These are phyloP conservation scores for Penicillium malachiteum DNA, from an alignment of 495 filamentous ascomycete species.

Conservation along the genomic window DNA sequence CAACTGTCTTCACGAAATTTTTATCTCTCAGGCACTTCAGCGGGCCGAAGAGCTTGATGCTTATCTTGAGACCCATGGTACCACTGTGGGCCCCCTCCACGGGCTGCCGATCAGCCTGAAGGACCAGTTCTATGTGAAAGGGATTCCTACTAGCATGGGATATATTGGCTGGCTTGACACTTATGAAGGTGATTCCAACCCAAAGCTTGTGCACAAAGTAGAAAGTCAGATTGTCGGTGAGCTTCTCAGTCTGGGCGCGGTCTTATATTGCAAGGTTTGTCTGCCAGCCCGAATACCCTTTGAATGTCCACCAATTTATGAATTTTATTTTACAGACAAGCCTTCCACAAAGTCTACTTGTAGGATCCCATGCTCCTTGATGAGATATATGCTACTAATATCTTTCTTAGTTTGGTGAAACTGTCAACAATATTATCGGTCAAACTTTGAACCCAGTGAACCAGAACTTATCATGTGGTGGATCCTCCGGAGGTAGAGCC, in stretches of 20 bases:
- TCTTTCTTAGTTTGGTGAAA: not conserved
- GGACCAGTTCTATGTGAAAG: constrained; percentile 29
- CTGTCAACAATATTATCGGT: not conserved
- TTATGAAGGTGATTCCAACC: constrained; percentile 1
- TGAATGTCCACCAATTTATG: not conserved
- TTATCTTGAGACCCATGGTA: constrained; percentile 12
- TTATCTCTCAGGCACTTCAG: not conserved
- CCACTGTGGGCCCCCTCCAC: constrained; percentile 11
- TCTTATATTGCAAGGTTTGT: not conserved
- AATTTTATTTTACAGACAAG: not conserved
- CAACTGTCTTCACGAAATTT: not conserved
- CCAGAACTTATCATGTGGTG: not conserved
- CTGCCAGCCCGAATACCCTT: not conserved
- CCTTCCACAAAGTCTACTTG: not conserved
- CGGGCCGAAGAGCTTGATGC: constrained; percentile 11
- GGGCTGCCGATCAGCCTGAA: constrained; percentile 29
- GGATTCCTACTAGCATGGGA: constrained; percentile 42
- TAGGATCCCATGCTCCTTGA: not conserved
- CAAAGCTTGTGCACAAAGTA: not conserved
- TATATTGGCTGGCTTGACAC: constrained; percentile 27
- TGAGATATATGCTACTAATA: not conserved
- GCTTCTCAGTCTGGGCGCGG: not conserved
- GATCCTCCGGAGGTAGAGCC: not conserved
- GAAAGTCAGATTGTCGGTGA: not conserved
- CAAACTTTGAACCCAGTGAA: not conserved